Conservation (phyloP, 2,329 filamentous ascomycete genomes). For the Hypoxylon sp. region DNA sequence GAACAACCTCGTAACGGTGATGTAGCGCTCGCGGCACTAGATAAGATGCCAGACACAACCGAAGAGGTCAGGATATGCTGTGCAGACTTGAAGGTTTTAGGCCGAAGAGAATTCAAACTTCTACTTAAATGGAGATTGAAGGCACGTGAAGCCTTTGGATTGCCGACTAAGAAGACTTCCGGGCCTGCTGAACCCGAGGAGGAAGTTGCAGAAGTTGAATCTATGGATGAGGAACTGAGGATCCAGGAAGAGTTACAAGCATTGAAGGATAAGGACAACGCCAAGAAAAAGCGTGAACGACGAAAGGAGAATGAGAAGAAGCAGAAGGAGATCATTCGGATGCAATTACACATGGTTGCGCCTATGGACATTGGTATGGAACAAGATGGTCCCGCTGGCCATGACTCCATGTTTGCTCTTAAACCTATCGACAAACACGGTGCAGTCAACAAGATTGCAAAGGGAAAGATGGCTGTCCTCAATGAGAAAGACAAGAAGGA, state of each 20-base stretch:
- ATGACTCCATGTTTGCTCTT: slow-evolving; percentile 88
- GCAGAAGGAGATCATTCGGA: slow-evolving; percentile 92
- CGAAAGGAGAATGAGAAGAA: slow-evolving; percentile 93
- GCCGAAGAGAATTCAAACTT: slow-evolving; percentile 93
- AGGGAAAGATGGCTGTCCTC: slow-evolving; percentile 83
- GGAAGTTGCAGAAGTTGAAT: slow-evolving; percentile 85
- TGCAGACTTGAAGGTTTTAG: slow-evolving; percentile 87
- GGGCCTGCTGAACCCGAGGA: slow-evolving; percentile 70
- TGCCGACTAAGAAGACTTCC: slow-evolving; percentile 79
- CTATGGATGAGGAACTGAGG: slow-evolving; percentile 94
- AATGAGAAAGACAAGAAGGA: slow-evolving; percentile 72
- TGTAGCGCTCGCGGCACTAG: slow-evolving; percentile 86
- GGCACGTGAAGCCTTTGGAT: slow-evolving; percentile 91
- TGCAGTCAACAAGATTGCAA: slow-evolving; percentile 76
- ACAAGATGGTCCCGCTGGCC: slow-evolving; percentile 81
- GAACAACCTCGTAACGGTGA: slow-evolving; percentile 84
- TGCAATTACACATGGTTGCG: slow-evolving; percentile 97
- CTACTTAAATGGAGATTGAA: slow-evolving; percentile 91
- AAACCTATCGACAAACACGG: slow-evolving; percentile 85
- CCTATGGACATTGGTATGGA: slow-evolving; percentile 97
- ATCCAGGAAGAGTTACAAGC: slow-evolving; percentile 90
- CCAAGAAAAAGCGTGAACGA: slow-evolving; percentile 85
- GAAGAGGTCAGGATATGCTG: slow-evolving; percentile 85
- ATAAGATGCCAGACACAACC: slow-evolving; percentile 89
- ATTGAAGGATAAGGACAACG: slow-evolving; percentile 82